Percentiles rank a stretch among this genome's conserved stretches.
phyloP scores from a whole-genome alignment of 1,284 basidiomycete genomes.

The Phlebopus sp. region DNA sequence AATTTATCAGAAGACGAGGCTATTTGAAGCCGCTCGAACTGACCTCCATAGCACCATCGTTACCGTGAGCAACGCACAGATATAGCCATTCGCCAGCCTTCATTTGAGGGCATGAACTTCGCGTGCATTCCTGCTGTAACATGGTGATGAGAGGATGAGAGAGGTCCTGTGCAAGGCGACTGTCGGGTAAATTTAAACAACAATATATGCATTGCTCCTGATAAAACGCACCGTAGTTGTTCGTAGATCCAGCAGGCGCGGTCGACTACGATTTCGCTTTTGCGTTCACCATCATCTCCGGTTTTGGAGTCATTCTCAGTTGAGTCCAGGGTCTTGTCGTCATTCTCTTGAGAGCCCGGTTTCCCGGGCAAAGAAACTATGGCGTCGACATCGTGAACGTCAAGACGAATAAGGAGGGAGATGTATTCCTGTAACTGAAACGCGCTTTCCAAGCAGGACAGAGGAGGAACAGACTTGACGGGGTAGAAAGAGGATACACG shows the following conservation, averaged over 20 bases:
- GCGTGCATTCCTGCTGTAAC: constrained; percentile 82
- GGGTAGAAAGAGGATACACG: constrained; percentile 77
- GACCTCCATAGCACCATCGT: constrained; percentile 75
- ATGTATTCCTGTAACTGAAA: constrained; percentile 97
- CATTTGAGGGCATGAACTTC: constrained; percentile 89
- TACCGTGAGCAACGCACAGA: constrained; percentile 90
- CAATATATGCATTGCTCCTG: not conserved
- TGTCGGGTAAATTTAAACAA: constrained; percentile 29
- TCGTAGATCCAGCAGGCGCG: constrained; percentile 94
- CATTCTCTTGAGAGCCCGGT: constrained; percentile 29
- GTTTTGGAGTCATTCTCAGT: constrained; percentile 38
- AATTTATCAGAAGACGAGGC: constrained; percentile 9
- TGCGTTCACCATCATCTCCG: constrained; percentile 40
- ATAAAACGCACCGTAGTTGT: constrained; percentile 70
- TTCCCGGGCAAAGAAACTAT: constrained; percentile 75
- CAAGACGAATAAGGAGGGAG: constrained; percentile 76
- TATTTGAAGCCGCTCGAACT: constrained; percentile 15
- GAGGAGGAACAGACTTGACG: constrained; percentile 60
- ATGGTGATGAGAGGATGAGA: constrained; percentile 86
- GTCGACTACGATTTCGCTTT: constrained; percentile 61
- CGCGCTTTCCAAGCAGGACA: constrained; percentile 79
- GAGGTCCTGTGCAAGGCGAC: constrained; percentile 90
- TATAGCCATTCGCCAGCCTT: constrained; percentile 97
- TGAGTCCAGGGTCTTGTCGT: constrained; percentile 41
- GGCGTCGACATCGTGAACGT: constrained; percentile 84